Base-by-base conservation (phyloP, 495 filamentous ascomycete genomes). In the Aspergillus affinis region DNA sequence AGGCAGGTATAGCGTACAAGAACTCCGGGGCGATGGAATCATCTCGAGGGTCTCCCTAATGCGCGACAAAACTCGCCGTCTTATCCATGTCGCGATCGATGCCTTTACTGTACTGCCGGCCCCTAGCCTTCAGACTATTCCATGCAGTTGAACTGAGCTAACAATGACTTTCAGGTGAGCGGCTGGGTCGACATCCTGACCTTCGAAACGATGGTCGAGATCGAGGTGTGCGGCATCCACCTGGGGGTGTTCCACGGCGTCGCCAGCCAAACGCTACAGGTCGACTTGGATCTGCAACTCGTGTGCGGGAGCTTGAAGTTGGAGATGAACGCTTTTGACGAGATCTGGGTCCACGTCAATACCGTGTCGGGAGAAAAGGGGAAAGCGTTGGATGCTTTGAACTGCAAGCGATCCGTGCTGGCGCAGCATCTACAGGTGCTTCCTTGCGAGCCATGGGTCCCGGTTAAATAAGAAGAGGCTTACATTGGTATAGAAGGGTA, bases 211-310 rank as follows among this genome's bases (percentile, higher is more conserved):
- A 50, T 50, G 48, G 18, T 21, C 17, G 19, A 26, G 48, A 20
- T 50, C 12, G 48, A 50, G 8, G 48, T 50, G 8, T 20, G 48
- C 15, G 48, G 48, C 18, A 50, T 50, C 23, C 19, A 50, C 23
- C 48, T 50, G 48, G 48, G 48, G 17, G 48, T 26, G 19, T 50
- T 50, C 48, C 48, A 50, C 23, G 48, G 48, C 15, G 15, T 50
- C 19, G 23, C 48, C 48, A 50, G 23, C 23, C 48, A 26, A 10
- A 21, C 19, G 6, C 23, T 50, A 4, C 48, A 26, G 48, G 21
- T 50, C 15, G 18, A 50, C 23, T n/a, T 50, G 4, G 48, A 18
- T 4, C 12, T 41, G 12, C 36, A 41, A 41, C 36, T 41, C 0
- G 36, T 41, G 36, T 8, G 9, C 36, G 36, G 36, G 12, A 41